These are phyloP conservation scores for Sarocladium brachiariae DNA, from an alignment of 2,329 filamentous ascomycete species.

Conservation along the genomic window DNA sequence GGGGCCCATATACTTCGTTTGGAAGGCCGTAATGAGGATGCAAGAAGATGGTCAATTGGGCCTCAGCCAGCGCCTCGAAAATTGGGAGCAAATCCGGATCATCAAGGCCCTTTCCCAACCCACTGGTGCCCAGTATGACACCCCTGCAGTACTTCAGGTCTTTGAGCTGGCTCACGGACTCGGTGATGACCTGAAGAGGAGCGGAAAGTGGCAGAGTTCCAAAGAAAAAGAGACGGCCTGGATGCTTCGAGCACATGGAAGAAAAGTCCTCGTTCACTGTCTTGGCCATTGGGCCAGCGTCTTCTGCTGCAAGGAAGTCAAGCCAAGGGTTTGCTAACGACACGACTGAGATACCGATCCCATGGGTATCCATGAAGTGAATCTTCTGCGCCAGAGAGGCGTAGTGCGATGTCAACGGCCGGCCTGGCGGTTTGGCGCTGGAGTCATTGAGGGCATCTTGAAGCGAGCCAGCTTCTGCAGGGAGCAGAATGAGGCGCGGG, in stretches of 20 bases:
- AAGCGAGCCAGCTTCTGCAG: conserved; percentile 38
- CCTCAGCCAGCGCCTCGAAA: conserved; percentile 60
- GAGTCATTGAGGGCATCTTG: conserved; percentile 47
- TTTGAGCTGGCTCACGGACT: conserved; percentile 57
- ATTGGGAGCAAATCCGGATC: conserved; percentile 67
- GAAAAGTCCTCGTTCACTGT: conserved; percentile 75
- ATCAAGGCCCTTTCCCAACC: conserved; percentile 73
- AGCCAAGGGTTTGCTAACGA: conserved; percentile 93
- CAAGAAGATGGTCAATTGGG: conserved; percentile 65
- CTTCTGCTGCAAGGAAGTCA: conserved; percentile 63
- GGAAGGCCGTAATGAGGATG: conserved; percentile 92
- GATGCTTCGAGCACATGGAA: conserved; percentile 57
- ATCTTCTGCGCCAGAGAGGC: conserved; percentile 74
- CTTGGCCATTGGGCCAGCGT: conserved; percentile 56
- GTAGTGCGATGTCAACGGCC: conserved; percentile 79
- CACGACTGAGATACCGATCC: conserved; percentile 76
- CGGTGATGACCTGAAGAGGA: conserved; percentile 51
- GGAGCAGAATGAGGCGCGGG: conserved; percentile 61
- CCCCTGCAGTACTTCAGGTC: conserved; percentile 65
- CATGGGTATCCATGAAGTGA: conserved; percentile 79
- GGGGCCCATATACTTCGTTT: conserved; percentile 68
- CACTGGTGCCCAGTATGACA: conserved; percentile 82
- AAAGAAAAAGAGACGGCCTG: conserved; percentile 73
- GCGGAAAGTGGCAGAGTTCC: conserved; percentile 73
- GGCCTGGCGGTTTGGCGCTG: conserved; percentile 57